Conservation (phyloP, 495 filamentous ascomycete species). For the Neurospora sp. region DNA sequence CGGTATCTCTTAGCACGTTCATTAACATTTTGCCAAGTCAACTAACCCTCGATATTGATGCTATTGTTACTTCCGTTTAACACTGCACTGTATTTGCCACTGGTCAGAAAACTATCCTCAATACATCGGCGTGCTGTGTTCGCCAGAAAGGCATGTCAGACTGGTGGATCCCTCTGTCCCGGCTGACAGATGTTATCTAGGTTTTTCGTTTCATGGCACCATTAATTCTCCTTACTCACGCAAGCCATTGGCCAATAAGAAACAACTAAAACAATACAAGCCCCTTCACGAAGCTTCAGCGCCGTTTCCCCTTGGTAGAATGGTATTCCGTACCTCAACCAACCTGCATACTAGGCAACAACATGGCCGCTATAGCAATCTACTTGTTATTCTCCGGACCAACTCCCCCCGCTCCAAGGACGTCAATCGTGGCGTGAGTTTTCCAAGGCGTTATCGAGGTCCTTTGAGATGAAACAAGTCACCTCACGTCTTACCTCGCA, state of each 20-base stretch:
- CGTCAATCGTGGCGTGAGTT: not conserved
- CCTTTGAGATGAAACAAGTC: not conserved
- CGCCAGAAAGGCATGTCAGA: not conserved
- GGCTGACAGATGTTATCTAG: not conserved
- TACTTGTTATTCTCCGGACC: not conserved
- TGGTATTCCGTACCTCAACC: not conserved
- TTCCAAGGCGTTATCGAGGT: not conserved
- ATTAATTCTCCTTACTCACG: not conserved
- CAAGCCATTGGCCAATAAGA: not conserved
- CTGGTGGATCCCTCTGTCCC: not conserved
- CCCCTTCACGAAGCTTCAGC: not conserved
- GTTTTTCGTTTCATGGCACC: not conserved
- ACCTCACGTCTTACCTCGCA: not conserved
- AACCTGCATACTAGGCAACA: not conserved
- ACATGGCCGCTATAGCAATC: not conserved
- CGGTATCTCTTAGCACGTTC: not conserved
- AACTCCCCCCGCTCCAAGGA: not conserved
- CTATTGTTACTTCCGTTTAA: not conserved
- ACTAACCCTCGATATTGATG: not conserved
- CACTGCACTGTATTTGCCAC: not conserved
- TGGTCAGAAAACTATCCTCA: not conserved
- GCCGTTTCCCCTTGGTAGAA: not conserved
- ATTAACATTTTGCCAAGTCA: not conserved
- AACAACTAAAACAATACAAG: not conserved
- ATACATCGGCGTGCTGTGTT: not conserved